Evolutionary conservation across 1,284 basidiomycete species (phyloP).

Genomic region (Kwoniella shivajii): DNA sequence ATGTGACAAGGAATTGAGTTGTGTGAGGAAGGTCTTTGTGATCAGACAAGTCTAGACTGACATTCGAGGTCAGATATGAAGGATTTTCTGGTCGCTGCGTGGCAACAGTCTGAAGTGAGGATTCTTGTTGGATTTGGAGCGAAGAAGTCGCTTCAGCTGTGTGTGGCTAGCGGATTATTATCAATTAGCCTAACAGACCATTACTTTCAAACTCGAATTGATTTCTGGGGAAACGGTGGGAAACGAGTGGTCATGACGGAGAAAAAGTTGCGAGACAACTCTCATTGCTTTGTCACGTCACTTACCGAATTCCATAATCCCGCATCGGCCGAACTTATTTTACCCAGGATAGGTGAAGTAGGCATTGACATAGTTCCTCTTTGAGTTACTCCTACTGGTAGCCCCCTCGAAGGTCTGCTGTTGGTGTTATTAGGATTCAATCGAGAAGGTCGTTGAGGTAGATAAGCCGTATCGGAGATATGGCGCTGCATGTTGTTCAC

Average conservation of each 20-base stretch:
- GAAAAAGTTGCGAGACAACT: no score
- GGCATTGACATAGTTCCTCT: slow-evolving; percentile 30
- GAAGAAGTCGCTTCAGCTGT: slow-evolving; percentile 4
- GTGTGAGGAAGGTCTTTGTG: no score
- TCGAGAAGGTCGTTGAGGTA: slow-evolving; percentile 13
- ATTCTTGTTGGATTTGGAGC: not conserved
- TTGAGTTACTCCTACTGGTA: slow-evolving; percentile 8
- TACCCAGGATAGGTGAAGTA: slow-evolving; percentile 18
- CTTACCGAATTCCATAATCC: no score
- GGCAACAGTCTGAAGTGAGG: not conserved
- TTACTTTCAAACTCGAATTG: no score
- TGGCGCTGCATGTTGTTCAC: slow-evolving; percentile 16
- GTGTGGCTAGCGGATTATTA: no score
- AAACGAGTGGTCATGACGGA: no score
- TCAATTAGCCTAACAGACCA: no score
- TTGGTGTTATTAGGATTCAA: slow-evolving; percentile 9
- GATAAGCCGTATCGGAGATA: slow-evolving; percentile 18
- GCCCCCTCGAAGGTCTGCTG: slow-evolving; percentile 2
- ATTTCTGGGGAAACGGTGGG: no score
- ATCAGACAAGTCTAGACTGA: no score
- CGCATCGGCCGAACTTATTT: not conserved
- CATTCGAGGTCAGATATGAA: no score
- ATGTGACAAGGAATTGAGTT: no score
- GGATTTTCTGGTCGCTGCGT: not conserved
- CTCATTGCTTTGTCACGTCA: no score